Conservation (phyloP, 352 stramenopile species). For the Globisporangium heterothallicum region DNA sequence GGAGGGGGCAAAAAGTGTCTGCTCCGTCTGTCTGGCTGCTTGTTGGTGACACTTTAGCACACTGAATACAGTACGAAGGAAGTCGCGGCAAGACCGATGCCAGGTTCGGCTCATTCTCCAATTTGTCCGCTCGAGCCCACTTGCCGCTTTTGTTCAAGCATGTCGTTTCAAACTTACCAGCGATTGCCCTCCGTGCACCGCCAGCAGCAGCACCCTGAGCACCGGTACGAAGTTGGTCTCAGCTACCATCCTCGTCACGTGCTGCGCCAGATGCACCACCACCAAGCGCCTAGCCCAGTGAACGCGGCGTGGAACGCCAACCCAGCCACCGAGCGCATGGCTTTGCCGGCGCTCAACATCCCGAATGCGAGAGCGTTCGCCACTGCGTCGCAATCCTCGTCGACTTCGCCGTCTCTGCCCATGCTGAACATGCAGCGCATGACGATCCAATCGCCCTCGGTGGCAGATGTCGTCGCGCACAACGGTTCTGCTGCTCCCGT, state of each 20-base stretch:
- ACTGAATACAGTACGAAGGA: too few relatives aligned
- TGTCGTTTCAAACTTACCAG: slow-evolving; percentile 1
- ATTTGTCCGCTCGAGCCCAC: not conserved
- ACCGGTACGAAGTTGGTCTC: not conserved
- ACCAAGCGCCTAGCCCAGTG: not conserved
- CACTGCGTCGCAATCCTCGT: too few relatives aligned
- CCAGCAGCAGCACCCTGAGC: slow-evolving; percentile 5
- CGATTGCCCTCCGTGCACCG: not conserved
- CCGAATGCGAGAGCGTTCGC: slow-evolving; percentile 4
- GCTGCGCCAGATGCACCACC: not conserved
- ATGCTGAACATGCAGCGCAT: slow-evolving; percentile 16
- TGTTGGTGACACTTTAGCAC: not conserved
- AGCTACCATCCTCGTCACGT: not conserved
- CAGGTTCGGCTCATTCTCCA: not conserved
- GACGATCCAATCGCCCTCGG: slow-evolving; percentile 14
- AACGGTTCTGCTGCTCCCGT: slow-evolving; percentile 5
- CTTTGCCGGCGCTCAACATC: slow-evolving; percentile 41
- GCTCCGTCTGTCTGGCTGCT: not conserved
- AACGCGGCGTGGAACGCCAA: not conserved
- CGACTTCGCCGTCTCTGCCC: slow-evolving; percentile 8
- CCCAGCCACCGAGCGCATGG: slow-evolving; percentile 45
- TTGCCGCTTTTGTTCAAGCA: not conserved
- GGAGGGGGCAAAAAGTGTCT: not conserved
- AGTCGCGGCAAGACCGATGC: too few relatives aligned
- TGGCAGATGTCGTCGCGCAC: slow-evolving; percentile 8